Percentiles rank a stretch among this genome's conserved stretches.
phyloP scores from a whole-genome alignment of 83 land plant species.

The Thuja plicata region DNA sequence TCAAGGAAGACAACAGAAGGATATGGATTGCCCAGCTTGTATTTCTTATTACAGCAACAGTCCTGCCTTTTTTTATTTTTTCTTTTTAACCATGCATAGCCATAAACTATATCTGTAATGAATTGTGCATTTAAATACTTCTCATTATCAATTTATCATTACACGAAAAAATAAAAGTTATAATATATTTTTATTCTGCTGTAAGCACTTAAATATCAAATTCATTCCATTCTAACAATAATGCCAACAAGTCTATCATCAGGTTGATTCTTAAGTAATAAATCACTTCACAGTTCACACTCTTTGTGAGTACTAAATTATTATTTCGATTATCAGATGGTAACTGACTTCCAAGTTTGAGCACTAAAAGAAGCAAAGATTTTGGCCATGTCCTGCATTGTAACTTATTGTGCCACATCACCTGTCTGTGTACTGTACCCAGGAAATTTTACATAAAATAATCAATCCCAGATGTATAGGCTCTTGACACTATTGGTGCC shows the following conservation, averaged over 20 bases:
- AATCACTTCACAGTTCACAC: neutral
- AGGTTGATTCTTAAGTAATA: neutral
- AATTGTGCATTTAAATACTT: neutral
- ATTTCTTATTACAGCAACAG: neutral
- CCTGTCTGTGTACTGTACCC: neutral
- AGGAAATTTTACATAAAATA: too few relatives aligned
- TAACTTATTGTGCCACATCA: neutral
- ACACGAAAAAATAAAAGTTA: neutral
- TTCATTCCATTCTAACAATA: neutral
- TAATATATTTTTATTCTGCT: neutral
- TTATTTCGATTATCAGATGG: neutral
- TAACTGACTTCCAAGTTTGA: neutral
- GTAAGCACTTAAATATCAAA: neutral
- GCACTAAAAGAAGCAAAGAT: neutral
- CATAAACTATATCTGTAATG: neutral
- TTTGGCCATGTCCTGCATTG: neutral
- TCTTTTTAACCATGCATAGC: neutral
- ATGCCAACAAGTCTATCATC: neutral
- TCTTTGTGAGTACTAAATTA: neutral
- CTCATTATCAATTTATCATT: neutral
- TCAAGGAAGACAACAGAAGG: slow-evolving; percentile 13
- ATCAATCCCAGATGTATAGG: neutral
- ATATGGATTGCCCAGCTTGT: neutral
- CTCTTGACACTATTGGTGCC: too few relatives aligned
- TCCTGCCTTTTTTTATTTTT: neutral